A percentile compares a stretch with the other conserved stretches of the same genome.
These are phyloP conservation scores for Amylocarpus encephaloides DNA, from an alignment of 2,329 filamentous ascomycete species.

Conservation along the genomic window DNA sequence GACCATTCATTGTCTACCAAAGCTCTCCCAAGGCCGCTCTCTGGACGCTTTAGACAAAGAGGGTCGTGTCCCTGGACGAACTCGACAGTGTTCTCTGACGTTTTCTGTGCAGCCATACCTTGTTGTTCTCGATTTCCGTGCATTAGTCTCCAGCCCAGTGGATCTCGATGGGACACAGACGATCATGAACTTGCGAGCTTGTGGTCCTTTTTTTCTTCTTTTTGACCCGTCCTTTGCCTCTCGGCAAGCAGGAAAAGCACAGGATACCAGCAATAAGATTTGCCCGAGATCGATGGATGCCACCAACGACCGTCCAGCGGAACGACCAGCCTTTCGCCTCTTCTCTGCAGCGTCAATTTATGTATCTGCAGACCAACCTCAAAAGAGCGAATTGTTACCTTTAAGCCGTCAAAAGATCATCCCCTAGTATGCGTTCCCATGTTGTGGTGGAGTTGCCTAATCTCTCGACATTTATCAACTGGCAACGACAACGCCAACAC, in stretches of 20 bases:
- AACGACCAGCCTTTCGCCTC: slow-evolving; percentile 28
- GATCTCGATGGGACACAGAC: slow-evolving; percentile 22
- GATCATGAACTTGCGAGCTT: slow-evolving; percentile 7
- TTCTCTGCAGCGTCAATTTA: slow-evolving; percentile 29
- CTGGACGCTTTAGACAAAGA: slow-evolving; percentile 5
- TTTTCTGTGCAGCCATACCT: slow-evolving; percentile 25
- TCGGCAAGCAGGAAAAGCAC: slow-evolving; percentile 14
- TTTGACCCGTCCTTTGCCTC: slow-evolving; percentile 8
- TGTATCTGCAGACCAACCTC: slow-evolving; percentile 29
- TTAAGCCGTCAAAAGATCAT: slow-evolving; percentile 30
- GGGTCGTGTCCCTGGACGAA: slow-evolving; percentile 25
- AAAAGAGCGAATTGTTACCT: slow-evolving; percentile 29
- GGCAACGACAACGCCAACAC: slow-evolving; percentile 84
- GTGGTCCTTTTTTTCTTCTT: slow-evolving; percentile 14
- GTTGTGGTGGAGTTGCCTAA: slow-evolving; percentile 57
- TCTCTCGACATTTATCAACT: slow-evolving; percentile 65
- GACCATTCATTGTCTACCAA: neutral
- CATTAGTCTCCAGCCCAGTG: slow-evolving; percentile 30
- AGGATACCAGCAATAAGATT: slow-evolving; percentile 14
- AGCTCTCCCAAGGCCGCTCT: neutral
- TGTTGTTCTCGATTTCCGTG: slow-evolving; percentile 26
- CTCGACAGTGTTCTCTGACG: slow-evolving; percentile 21
- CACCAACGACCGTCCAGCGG: slow-evolving; percentile 14
- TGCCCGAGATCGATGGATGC: slow-evolving; percentile 23
- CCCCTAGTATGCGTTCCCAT: slow-evolving; percentile 33